A percentile compares a stretch with the other conserved stretches of the same genome.
phyloP scores from a whole-genome alignment of 2,329 filamentous ascomycete genomes.

The Aureobasidium zeae region DNA sequence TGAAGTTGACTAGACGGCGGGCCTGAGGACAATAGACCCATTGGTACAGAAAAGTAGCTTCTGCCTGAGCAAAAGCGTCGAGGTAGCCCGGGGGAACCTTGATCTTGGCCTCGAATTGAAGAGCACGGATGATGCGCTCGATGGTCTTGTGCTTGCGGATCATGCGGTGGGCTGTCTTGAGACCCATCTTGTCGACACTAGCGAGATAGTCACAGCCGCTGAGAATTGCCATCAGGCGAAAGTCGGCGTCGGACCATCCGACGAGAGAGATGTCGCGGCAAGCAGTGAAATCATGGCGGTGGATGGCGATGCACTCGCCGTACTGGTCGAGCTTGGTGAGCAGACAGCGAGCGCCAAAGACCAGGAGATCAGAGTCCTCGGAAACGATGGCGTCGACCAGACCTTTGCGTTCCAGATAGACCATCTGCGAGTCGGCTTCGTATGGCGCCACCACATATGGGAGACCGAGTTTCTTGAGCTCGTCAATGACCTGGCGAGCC shows the following conservation, averaged over 20 bases:
- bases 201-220: slow-evolving; percentile 95
- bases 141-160: slow-evolving; percentile 83
- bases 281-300: slow-evolving; percentile 76
- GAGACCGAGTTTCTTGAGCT: slow-evolving; percentile 70
- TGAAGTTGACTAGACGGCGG: slow-evolving; percentile 65
- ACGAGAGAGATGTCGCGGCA: slow-evolving; percentile 81
- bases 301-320: slow-evolving; percentile 86
- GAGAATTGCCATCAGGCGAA: slow-evolving; percentile 89
- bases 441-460: slow-evolving; percentile 92
- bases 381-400: slow-evolving; percentile 82
- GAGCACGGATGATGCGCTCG: slow-evolving; percentile 69
- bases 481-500: slow-evolving; percentile 84
- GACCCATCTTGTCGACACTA: slow-evolving; percentile 71
- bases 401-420: slow-evolving; percentile 81
- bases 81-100: slow-evolving; percentile 73
- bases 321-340: slow-evolving; percentile 92
- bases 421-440: slow-evolving; percentile 93
- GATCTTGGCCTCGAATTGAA: slow-evolving; percentile 83
- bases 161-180: slow-evolving; percentile 89
- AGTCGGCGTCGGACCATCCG: slow-evolving; percentile 86
- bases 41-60: slow-evolving; percentile 88
- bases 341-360: slow-evolving; percentile 85
- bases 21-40: slow-evolving; percentile 79
- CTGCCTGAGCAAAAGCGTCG: slow-evolving; percentile 72
- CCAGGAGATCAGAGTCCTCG: slow-evolving; percentile 90